phyloP scores from a whole-genome alignment of 139 green algal species.

The Tetradesmus obliquus region DNA sequence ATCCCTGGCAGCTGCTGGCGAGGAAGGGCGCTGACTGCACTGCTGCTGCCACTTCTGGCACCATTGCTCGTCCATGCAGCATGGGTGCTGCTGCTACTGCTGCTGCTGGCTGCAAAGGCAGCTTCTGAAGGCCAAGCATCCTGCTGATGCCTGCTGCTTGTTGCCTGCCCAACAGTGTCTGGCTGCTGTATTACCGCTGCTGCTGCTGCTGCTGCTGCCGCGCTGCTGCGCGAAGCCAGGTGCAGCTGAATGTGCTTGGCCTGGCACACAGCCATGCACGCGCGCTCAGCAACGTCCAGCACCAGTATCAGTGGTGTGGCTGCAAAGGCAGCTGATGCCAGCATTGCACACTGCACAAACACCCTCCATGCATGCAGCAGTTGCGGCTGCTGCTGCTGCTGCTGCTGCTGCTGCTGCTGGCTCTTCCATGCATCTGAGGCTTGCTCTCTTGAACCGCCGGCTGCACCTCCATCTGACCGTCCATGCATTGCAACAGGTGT shows the following conservation, averaged over 20 bases:
- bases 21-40: not conserved
- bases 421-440: not conserved
- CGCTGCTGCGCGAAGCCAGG: not conserved
- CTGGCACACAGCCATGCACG: not conserved
- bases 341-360: not conserved
- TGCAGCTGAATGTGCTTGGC: conserved; percentile 6
- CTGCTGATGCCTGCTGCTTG: not conserved
- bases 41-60: not conserved
- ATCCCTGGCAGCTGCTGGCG: conserved; percentile 19
- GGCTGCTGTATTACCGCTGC: not conserved
- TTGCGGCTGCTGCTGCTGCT: not conserved
- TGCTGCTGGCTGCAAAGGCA: not conserved
- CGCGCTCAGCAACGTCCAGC: conserved; percentile 25
- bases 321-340: conserved; percentile 5
- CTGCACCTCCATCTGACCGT: not conserved
- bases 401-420: not conserved
- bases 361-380: not conserved
- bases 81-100: not conserved
- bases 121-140: no score
- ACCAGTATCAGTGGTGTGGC: conserved; percentile 12
- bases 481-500: not conserved
- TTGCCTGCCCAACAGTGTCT: not conserved
- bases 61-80: not conserved
- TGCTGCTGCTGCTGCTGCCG: not conserved
- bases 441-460: not conserved